phyloP scores from a whole-genome alignment of 768 basidiomycete species.

The Russula lepida region DNA sequence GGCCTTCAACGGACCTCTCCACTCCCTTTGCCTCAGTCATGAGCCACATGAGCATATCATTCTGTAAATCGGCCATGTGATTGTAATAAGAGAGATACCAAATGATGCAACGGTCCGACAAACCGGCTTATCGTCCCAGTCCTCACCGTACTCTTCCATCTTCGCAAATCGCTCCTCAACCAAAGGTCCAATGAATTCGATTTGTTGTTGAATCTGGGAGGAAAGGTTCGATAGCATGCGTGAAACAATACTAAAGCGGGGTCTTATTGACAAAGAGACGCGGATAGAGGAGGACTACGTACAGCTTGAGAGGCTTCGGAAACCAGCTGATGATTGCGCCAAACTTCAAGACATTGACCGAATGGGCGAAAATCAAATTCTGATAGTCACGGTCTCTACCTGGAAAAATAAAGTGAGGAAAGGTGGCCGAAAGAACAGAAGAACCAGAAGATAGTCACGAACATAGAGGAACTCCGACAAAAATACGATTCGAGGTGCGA shows the following conservation, averaged over 20 bases:
- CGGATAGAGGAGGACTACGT: slow-evolving; percentile 6
- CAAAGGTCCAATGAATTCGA: neutral
- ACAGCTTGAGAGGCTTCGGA: slow-evolving; percentile 39
- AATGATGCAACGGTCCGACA: neutral
- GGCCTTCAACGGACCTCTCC: too few relatives aligned
- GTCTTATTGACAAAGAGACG: neutral
- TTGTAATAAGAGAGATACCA: neutral
- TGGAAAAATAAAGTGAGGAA: slow-evolving; percentile 18
- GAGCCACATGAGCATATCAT: too few relatives aligned
- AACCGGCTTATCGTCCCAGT: slow-evolving; percentile 1
- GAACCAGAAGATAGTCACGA: neutral
- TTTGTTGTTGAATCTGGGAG: neutral
- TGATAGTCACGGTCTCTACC: slow-evolving; percentile 36
- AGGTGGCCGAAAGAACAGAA: neutral
- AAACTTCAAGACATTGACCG: slow-evolving; percentile 30
- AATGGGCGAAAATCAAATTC: slow-evolving; percentile 22
- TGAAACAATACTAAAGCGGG: neutral
- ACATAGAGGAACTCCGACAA: slow-evolving; percentile 38
- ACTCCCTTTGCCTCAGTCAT: too few relatives aligned
- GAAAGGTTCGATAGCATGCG: neutral
- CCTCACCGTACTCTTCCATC: neutral
- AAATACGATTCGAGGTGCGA: slow-evolving; percentile 31
- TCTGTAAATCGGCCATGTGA: too few relatives aligned
- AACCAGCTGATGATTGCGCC: slow-evolving; percentile 30
- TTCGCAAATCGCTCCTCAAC: slow-evolving; percentile 1